Evolutionary conservation across 2,329 filamentous ascomycete genomes (phyloP).

Genomic region (Fusarium bactridioides): DNA sequence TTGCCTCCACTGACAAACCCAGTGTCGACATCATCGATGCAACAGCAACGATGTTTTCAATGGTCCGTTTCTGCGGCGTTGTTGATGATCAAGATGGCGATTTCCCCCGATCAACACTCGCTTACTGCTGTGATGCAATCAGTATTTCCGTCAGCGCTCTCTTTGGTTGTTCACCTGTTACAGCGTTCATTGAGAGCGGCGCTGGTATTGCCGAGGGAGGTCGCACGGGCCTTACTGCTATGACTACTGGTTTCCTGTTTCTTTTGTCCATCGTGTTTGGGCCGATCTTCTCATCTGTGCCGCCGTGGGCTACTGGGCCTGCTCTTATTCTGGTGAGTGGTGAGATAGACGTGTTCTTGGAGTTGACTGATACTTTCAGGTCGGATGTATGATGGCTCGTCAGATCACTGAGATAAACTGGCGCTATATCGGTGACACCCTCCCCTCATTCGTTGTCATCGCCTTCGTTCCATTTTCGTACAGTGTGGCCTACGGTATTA

Average conservation of each 20-base stretch:
- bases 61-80: conserved; percentile 72
- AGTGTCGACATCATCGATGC: conserved; percentile 74
- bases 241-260: conserved; percentile 71
- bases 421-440: conserved; percentile 78
- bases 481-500: conserved; percentile 82
- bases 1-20: accelerated
- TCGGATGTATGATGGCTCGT: conserved; percentile 80
- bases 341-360: accelerated
- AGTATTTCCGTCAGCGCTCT: conserved; percentile 72
- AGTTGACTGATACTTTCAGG: conserved; percentile 40
- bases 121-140: conserved; percentile 72
- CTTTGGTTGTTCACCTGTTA: conserved; percentile 72
- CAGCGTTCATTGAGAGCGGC: conserved; percentile 74
- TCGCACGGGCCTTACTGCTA: conserved; percentile 72
- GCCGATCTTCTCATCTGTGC: conserved; percentile 75
- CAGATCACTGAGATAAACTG: conserved; percentile 82
- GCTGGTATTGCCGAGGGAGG: conserved; percentile 76
- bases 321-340: conserved; percentile 68
- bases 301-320: conserved; percentile 78
- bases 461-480: conserved; percentile 85
- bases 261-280: conserved; percentile 74
- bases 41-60: conserved; percentile 75
- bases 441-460: conserved; percentile 81
- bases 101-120: conserved; percentile 80
- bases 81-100: conserved; percentile 70